Evolutionary conservation across 257 asterid genomes (phyloP).

Genomic region (Solanum ossicruentum): DNA sequence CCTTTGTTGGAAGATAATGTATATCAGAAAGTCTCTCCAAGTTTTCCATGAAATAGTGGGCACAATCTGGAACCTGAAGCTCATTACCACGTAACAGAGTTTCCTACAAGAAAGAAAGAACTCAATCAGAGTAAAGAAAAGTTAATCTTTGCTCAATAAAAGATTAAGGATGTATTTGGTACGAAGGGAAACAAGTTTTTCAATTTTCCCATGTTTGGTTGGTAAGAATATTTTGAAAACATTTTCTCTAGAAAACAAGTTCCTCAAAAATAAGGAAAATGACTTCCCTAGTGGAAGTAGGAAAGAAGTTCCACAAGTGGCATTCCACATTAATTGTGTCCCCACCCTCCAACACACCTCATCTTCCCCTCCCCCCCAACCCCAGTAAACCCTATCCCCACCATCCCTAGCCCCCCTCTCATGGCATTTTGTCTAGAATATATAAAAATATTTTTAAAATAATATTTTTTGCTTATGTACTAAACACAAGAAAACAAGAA

Average conservation of each 20-base stretch:
- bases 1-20: constrained; percentile 88
- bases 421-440: not conserved
- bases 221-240: not conserved
- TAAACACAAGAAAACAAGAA: not conserved
- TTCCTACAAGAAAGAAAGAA: constrained; percentile 38
- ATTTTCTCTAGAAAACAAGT: not conserved
- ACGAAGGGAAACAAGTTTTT: not conserved
- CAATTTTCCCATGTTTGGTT: not conserved
- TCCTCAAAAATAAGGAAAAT: not conserved
- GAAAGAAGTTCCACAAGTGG: not conserved
- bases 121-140: constrained; percentile 10
- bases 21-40: constrained; percentile 64
- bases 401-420: not conserved
- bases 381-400: not conserved
- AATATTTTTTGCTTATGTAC: not conserved
- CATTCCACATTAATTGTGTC: not conserved
- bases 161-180: not conserved
- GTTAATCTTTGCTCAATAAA: not conserved
- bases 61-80: constrained; percentile 96
- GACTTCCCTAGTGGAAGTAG: not conserved
- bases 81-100: constrained; percentile 72
- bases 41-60: constrained; percentile 87
- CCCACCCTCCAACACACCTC: not conserved
- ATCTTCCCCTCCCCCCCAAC: not conserved
- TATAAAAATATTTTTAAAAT: not conserved